Base-by-base conservation (phyloP, 1,284 basidiomycete genomes). In the Dichomitus squalens region DNA sequence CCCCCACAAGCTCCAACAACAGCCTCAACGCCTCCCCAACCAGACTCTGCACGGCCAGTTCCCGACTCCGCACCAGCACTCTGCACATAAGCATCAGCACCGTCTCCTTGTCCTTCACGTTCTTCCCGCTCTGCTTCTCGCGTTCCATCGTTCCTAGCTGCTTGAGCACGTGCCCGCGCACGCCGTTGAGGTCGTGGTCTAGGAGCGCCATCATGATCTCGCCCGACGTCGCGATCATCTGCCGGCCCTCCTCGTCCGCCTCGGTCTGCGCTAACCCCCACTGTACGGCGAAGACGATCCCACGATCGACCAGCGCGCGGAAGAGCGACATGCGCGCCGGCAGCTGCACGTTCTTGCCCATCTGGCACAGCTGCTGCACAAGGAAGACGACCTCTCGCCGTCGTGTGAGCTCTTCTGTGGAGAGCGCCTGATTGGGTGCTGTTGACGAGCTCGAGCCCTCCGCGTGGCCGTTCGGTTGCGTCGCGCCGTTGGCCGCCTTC, bases 261-360 rank as follows among this genome's bases (percentile, higher is more conserved):
- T 77, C 74, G 25, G 73, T 61, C 51, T 70, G 71, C 36, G 76
- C 77, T 56, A 95, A 81, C 0, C 92, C 92, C 93, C 93, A 98
- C 68, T 98, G 94, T 20, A 96, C 85, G n/a, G 91, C 90, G 59
- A 90, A 90, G 7, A 98, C 77, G 46, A 98, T 80, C 0, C 95
- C 96, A 12, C 90, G 86, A 61, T 98, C 96, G 52, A 96, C 86
- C 8, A 99, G 81, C 2, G 87, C 83, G 50, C 95, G 88, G 75
- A 97, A 98, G n/a, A 99, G 85, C 4, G 84, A 78, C 70, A 97
- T 82, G 33, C 97, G 88, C 18, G 89, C 84, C 5, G 91, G 88
- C 7, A 98, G 80, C 72, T 98, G 96, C 12, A 98, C 88, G 68
- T 95, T 95, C 81, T 98, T 99, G 63, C 93, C 95, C 91, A 98